Conservation (phyloP, 176 grass and related monocot species). For the Triticum dicoccoides region DNA sequence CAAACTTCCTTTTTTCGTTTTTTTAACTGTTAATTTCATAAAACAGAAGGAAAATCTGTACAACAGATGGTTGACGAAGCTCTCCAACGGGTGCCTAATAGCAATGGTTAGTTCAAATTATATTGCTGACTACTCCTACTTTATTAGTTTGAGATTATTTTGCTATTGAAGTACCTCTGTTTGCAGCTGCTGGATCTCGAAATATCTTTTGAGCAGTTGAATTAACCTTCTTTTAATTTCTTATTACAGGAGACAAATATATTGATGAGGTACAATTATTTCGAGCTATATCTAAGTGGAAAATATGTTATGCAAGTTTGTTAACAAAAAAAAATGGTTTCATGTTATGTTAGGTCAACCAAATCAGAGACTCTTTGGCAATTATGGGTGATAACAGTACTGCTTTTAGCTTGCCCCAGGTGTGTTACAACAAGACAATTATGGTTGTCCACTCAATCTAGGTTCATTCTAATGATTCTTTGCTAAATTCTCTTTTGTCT, state of each 20-base stretch:
- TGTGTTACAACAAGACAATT: slow-evolving; percentile 3
- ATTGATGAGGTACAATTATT: slow-evolving; percentile 72
- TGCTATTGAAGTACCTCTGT: background rate
- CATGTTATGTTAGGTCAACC: slow-evolving; percentile 69
- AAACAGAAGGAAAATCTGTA: slow-evolving; percentile 94
- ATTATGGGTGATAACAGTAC: slow-evolving; percentile 93
- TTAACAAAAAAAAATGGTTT: slow-evolving; percentile 20
- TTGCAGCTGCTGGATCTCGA: slow-evolving; percentile 14
- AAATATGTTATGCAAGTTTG: slow-evolving; percentile 24
- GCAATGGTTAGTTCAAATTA: slow-evolving; percentile 56
- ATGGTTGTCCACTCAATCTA: background rate
- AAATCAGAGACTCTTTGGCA: slow-evolving; percentile 89
- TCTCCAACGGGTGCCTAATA: slow-evolving; percentile 72
- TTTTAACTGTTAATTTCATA: slow-evolving; percentile 8
- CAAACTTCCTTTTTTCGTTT: background rate
- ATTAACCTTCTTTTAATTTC: slow-evolving; percentile 36
- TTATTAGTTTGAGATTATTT: background rate
- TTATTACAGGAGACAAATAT: slow-evolving; percentile 74
- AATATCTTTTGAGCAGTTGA: slow-evolving; percentile 22
- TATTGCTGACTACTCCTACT: background rate
- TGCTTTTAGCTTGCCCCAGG: slow-evolving; percentile 94
- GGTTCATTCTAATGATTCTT: slow-evolving; percentile 6
- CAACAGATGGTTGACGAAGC: slow-evolving; percentile 96
- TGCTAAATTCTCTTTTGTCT: background rate
- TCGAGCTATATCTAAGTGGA: slow-evolving; percentile 12